A percentile compares a stretch with the other conserved stretches of the same genome.
These are phyloP conservation scores for Pleurotus ostreatus DNA, from an alignment of 768 basidiomycete species.

Conservation along the genomic window DNA sequence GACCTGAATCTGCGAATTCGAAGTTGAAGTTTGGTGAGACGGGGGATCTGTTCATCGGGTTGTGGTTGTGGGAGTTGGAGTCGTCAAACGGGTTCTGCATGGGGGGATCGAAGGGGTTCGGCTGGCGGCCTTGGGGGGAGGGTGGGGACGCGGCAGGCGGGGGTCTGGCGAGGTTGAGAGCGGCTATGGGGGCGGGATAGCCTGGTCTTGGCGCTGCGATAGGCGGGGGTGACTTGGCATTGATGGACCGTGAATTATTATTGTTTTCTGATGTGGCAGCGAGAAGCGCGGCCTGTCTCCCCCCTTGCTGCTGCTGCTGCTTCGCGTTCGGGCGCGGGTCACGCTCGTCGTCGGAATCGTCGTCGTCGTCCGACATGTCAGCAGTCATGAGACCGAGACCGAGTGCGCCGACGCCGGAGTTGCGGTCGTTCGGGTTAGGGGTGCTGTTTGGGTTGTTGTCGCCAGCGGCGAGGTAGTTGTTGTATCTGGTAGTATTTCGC, in stretches of 20 bases:
- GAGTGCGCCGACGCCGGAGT: constrained; percentile 51
- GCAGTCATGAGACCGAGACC: constrained; percentile 45
- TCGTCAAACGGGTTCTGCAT: constrained; percentile 23
- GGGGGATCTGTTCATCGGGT: constrained; percentile 9
- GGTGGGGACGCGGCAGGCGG: constrained; percentile 37
- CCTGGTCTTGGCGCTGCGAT: constrained; percentile 73
- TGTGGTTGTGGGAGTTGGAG: no score
- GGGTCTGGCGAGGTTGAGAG: constrained; percentile 54
- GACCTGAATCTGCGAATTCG: constrained; percentile 1
- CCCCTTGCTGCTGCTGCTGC: constrained; percentile 10
- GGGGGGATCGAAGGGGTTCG: constrained; percentile 15
- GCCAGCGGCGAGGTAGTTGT: constrained; percentile 46
- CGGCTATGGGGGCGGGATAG: constrained; percentile 67
- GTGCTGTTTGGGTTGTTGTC: constrained; percentile 9
- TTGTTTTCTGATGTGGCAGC: constrained; percentile 10
- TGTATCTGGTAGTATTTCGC: constrained; percentile 43
- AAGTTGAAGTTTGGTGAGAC: constrained; percentile 9
- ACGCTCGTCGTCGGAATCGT: constrained; percentile 29
- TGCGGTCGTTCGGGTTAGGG: constrained; percentile 30
- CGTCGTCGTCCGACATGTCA: constrained; percentile 39
- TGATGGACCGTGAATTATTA: constrained; percentile 6
- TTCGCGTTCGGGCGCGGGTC: constrained; percentile 3
- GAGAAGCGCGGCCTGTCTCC: constrained; percentile 33
- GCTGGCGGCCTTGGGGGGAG: constrained; percentile 28
- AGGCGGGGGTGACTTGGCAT: constrained; percentile 19